Conservation (phyloP, 2,329 filamentous ascomycete genomes). For the Chaetomiaceae sp. region DNA sequence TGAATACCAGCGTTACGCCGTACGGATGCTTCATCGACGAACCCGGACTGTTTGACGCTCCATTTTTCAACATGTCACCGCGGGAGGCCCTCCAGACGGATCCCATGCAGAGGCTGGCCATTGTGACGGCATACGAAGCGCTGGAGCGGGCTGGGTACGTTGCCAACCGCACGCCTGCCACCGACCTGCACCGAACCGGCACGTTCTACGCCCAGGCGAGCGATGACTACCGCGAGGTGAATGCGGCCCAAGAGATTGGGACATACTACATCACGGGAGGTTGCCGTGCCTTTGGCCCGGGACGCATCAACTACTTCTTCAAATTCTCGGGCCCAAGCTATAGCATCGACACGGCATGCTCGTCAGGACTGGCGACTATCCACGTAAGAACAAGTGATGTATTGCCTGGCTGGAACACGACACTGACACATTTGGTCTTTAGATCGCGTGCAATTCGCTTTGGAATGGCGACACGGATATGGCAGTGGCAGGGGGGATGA, state of each 20-base stretch:
- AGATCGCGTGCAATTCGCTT: slow-evolving; percentile 60
- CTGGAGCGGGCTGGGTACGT: slow-evolving; percentile 77
- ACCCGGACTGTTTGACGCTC: slow-evolving; percentile 70
- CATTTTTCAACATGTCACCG: slow-evolving; percentile 84
- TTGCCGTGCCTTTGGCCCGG: slow-evolving; percentile 41
- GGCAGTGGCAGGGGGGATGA: slow-evolving; percentile 72
- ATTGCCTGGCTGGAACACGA: not conserved
- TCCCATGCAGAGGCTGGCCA: slow-evolving; percentile 71
- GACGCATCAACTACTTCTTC: slow-evolving; percentile 72
- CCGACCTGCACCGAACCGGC: slow-evolving; percentile 58
- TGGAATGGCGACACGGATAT: slow-evolving; percentile 75
- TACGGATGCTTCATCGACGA: slow-evolving; percentile 75
- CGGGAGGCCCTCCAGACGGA: slow-evolving; percentile 76
- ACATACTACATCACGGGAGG: slow-evolving; percentile 46
- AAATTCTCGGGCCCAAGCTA: slow-evolving; percentile 70
- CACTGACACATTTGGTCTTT: not conserved
- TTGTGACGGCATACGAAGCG: slow-evolving; percentile 75
- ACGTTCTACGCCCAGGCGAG: slow-evolving; percentile 72
- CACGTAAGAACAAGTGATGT: slow-evolving; percentile 44
- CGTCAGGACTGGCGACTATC: slow-evolving; percentile 67
- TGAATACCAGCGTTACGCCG: slow-evolving; percentile 72
- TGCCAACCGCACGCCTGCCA: slow-evolving; percentile 67
- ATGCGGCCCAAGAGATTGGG: slow-evolving; percentile 66
- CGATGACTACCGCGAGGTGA: slow-evolving; percentile 73
- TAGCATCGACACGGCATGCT: slow-evolving; percentile 72